Conservation (phyloP, 164 flowering plant genomes). For the Vitis labrusca region DNA sequence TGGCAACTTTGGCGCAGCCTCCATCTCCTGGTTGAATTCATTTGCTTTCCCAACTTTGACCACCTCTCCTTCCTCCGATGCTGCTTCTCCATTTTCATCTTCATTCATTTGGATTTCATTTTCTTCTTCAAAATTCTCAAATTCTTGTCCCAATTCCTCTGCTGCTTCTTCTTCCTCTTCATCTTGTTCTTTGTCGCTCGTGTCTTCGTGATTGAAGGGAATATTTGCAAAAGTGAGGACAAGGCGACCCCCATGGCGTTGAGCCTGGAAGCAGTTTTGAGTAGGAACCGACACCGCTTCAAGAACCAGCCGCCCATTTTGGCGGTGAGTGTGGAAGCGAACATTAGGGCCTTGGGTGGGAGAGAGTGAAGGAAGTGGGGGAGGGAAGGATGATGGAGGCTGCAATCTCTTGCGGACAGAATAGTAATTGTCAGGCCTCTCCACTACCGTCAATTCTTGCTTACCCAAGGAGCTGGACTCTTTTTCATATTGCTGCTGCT, state of each 20-base stretch:
- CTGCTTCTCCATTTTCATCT: not conserved
- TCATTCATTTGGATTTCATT: not conserved
- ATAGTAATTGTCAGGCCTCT: constrained; percentile 15
- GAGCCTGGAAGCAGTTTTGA: constrained; percentile 43
- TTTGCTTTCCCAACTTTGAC: not conserved
- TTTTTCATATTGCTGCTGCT: constrained; percentile 1
- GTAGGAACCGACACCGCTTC: constrained; percentile 62
- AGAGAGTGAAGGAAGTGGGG: constrained; percentile 63
- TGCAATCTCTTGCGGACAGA: constrained; percentile 15
- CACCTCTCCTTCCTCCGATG: not conserved
- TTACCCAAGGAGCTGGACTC: not conserved
- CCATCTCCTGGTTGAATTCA: constrained; percentile 1
- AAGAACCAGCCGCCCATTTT: constrained; percentile 62
- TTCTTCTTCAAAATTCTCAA: not conserved
- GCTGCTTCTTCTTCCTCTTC: not conserved
- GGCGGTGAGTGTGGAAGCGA: constrained; percentile 51
- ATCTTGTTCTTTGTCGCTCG: not conserved
- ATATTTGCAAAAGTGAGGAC: constrained; percentile 40
- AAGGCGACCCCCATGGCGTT: constrained; percentile 70
- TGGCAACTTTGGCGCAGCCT: constrained; percentile 16
- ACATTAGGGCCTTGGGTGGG: constrained; percentile 41
- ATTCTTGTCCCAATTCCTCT: constrained; percentile 16
- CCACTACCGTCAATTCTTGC: not conserved
- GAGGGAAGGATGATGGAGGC: constrained; percentile 49
- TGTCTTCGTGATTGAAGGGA: not conserved